Percentiles rank a stretch among this genome's conserved stretches.
phyloP scores from a whole-genome alignment of 2,329 filamentous ascomycete genomes.

The Verticillium nubilum region DNA sequence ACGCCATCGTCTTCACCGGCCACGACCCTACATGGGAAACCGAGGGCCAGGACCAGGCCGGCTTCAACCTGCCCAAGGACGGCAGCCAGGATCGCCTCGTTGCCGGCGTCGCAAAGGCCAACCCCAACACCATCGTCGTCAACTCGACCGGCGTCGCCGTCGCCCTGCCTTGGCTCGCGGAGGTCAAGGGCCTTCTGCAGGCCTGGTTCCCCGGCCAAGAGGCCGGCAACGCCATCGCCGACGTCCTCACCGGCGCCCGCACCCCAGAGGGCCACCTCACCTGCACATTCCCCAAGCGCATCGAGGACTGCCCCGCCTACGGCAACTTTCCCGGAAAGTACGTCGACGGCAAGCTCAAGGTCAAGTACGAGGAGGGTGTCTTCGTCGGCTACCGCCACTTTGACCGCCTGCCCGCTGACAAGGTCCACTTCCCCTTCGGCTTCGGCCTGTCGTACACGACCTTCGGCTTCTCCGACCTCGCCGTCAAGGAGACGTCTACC shows the following conservation, averaged over 20 bases:
- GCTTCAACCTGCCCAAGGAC: slow-evolving; percentile 59
- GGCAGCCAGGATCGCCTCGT: slow-evolving; percentile 52
- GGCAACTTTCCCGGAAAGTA: slow-evolving; percentile 51
- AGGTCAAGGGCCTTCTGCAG: slow-evolving; percentile 31
- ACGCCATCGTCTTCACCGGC: slow-evolving; percentile 50
- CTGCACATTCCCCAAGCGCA: slow-evolving; percentile 51
- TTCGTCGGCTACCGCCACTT: slow-evolving; percentile 71
- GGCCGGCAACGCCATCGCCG: slow-evolving; percentile 18
- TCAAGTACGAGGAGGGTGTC: slow-evolving; percentile 63
- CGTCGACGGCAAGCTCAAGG: slow-evolving; percentile 34
- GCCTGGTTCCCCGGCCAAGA: slow-evolving; percentile 22
- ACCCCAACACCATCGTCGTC: slow-evolving; percentile 53
- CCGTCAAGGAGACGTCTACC: slow-evolving; percentile 28
- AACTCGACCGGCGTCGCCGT: slow-evolving; percentile 56
- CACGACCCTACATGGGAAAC: slow-evolving; percentile 40
- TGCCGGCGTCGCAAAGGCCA: slow-evolving; percentile 45
- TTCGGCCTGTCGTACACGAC: slow-evolving; percentile 63
- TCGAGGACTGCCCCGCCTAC: slow-evolving; percentile 59
- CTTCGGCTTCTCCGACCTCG: slow-evolving; percentile 50
- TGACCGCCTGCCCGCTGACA: slow-evolving; percentile 39
- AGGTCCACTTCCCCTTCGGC: slow-evolving; percentile 61
- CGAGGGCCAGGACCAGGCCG: slow-evolving; percentile 62
- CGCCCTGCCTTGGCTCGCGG: slow-evolving; percentile 38
- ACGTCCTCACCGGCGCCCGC: slow-evolving; percentile 37
- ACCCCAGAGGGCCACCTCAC: slow-evolving; percentile 61